phyloP scores from a whole-genome alignment of 306 rosid genomes.

The Citrullus colocynthis region DNA sequence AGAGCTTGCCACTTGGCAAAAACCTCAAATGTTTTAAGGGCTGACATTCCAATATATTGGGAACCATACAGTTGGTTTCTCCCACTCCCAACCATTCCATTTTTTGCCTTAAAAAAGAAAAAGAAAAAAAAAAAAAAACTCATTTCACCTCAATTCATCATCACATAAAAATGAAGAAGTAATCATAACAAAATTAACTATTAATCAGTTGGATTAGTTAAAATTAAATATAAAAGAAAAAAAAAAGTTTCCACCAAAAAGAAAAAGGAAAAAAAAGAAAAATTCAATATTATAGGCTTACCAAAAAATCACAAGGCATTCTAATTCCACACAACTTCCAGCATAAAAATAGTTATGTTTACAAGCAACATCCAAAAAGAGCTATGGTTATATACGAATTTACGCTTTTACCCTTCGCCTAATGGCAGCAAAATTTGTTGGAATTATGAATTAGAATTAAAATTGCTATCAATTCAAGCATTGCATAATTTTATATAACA shows the following conservation, averaged over 20 bases:
- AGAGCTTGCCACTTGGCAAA: not conserved
- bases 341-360: not conserved
- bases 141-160: not conserved
- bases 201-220: not conserved
- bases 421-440: not conserved
- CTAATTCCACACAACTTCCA: not conserved
- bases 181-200: not conserved
- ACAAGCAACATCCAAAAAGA: not conserved
- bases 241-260: not conserved
- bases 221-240: not conserved
- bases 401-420: not conserved
- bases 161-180: not conserved
- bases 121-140: too few species aligned
- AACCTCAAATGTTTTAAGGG: not conserved
- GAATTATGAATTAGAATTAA: not conserved
- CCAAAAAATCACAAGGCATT: not conserved
- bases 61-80: constrained; percentile 1
- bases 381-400: not conserved
- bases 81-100: not conserved
- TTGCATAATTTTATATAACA: not conserved
- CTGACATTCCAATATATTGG: not conserved
- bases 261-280: too few species aligned
- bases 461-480: not conserved
- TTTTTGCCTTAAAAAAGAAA: not conserved
- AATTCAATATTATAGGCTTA: not conserved